These are phyloP conservation scores for Boletus smithii DNA, from an alignment of 1,284 basidiomycete genomes.

Conservation along the genomic window DNA sequence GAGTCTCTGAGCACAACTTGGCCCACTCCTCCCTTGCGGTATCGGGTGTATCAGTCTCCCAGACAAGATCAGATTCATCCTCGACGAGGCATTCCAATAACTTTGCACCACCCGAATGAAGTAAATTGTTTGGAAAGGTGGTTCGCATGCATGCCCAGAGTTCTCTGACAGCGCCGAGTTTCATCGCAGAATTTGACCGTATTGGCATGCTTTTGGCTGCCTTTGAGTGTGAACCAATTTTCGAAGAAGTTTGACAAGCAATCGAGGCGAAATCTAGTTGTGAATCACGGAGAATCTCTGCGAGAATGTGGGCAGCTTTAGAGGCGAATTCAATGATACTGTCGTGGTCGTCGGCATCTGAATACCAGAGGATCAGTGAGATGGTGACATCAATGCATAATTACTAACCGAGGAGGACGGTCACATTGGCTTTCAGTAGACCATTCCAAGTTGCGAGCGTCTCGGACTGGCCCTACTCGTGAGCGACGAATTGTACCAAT, in stretches of 20 bases:
- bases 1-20: conserved; percentile 52
- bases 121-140: conserved; percentile 41
- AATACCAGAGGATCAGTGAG: conserved; percentile 12
- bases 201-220: conserved; percentile 1
- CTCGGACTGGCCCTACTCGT: conserved; percentile 30
- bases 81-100: conserved; percentile 49
- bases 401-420: conserved; percentile 30
- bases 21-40: conserved; percentile 54
- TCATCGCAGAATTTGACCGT: conserved; percentile 43
- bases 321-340: conserved; percentile 40
- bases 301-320: conserved; percentile 42
- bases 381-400: conserved; percentile 12
- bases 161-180: conserved; percentile 49
- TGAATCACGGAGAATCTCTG: conserved; percentile 50
- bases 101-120: conserved; percentile 42
- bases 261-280: conserved; percentile 45
- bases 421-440: conserved; percentile 40
- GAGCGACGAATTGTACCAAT: conserved; percentile 8
- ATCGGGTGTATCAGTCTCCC: conserved; percentile 40
- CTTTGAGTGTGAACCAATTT: conserved; percentile 5
- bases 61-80: conserved; percentile 46
- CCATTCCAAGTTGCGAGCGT: conserved; percentile 42
- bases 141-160: conserved; percentile 51
- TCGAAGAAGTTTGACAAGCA: conserved; percentile 15
- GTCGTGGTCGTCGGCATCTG: conserved; percentile 35